These are phyloP conservation scores for Chloranthus sessilifolius DNA, from an alignment of 164 flowering plant species.

Conservation along the genomic window DNA sequence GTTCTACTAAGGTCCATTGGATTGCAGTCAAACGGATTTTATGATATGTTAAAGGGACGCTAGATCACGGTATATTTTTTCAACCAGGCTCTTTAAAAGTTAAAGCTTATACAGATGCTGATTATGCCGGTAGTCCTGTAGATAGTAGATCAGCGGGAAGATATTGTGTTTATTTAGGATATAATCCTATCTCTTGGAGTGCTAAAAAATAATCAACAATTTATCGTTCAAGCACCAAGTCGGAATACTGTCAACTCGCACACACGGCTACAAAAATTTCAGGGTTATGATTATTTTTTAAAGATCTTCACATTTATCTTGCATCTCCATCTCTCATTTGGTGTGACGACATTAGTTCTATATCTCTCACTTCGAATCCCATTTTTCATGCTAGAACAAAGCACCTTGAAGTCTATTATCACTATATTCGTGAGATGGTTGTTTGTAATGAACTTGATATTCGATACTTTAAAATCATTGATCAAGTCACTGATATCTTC, in stretches of 20 bases:
- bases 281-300: neutral
- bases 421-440: too few relatives aligned
- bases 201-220: neutral
- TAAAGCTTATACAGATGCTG: neutral
- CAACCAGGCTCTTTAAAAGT: neutral
- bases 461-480: too few relatives aligned
- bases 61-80: neutral
- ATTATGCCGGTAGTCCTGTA: neutral
- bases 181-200: neutral
- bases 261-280: neutral
- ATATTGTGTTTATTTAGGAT: neutral
- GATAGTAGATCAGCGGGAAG: neutral
- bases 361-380: too few relatives aligned
- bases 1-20: neutral
- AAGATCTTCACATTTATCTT: neutral
- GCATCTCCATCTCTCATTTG: too few relatives aligned
- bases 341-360: too few relatives aligned
- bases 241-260: too few relatives aligned
- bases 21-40: neutral
- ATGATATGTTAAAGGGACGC: neutral
- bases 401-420: too few relatives aligned
- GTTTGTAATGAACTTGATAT: too few relatives aligned
- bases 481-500: too few relatives aligned
- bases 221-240: neutral
- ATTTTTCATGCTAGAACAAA: too few relatives aligned